These are phyloP conservation scores for Ophiostoma ips DNA, from an alignment of 2,329 filamentous ascomycete species.

Conservation along the genomic window DNA sequence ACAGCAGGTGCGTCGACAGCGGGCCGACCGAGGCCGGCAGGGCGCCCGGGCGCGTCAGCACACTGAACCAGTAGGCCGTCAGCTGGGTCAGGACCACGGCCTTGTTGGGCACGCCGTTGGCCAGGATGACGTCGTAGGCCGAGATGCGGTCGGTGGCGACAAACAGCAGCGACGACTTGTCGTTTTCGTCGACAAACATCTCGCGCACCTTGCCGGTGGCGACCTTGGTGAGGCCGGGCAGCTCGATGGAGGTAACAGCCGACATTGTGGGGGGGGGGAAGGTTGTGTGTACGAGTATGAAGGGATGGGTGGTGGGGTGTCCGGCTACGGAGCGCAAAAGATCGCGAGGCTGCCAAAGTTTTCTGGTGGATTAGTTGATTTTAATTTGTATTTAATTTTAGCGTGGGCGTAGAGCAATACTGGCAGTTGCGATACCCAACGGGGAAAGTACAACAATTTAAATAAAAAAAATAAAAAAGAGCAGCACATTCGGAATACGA, in stretches of 20 bases:
- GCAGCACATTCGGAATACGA: too few relatives aligned
- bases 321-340: too few relatives aligned
- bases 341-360: too few relatives aligned
- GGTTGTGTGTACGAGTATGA: too few relatives aligned
- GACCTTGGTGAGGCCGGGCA: slow-evolving; percentile 20
- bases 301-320: too few relatives aligned
- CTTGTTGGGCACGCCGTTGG: slow-evolving; percentile 48
- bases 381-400: too few relatives aligned
- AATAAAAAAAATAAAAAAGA: too few relatives aligned
- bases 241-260: slow-evolving; percentile 17
- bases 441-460: too few relatives aligned
- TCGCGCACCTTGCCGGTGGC: slow-evolving; percentile 22
- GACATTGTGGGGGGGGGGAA: slow-evolving; percentile 2
- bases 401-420: too few relatives aligned
- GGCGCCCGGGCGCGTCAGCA: slow-evolving; percentile 24
- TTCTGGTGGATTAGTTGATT: too few relatives aligned
- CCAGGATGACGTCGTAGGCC: slow-evolving; percentile 84
- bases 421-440: too few relatives aligned
- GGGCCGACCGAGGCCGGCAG: slow-evolving; percentile 23
- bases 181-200: slow-evolving; percentile 13
- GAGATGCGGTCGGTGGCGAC: slow-evolving; percentile 65
- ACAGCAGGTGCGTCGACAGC: slow-evolving; percentile 39
- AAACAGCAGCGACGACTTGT: slow-evolving; percentile 20
- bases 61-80: slow-evolving; percentile 39
- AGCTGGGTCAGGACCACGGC: slow-evolving; percentile 35